Base-by-base conservation (phyloP, 371 early-diverging fungal species). In the Fennellomyces sp. region DNA sequence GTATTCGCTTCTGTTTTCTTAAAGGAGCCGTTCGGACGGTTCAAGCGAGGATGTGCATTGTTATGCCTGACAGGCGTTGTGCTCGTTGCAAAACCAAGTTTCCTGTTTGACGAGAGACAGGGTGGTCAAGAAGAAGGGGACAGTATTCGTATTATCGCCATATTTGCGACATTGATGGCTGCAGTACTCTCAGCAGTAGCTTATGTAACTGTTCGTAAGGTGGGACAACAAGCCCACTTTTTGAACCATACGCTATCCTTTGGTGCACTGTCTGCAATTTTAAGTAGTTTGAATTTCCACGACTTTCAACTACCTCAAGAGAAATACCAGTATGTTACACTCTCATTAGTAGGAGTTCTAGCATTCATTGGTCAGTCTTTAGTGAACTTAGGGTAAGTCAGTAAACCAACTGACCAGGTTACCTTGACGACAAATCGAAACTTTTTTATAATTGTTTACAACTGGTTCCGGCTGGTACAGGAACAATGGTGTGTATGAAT, bases 201-300 rank as follows among this genome's bases (percentile, higher is more conserved):
- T 5, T 91, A 89, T 66, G 78, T 86, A 25, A 75, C 86, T 13
- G 89, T 90, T 25, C 83, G 90, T 39, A 86, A 84, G 64, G 71
- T 91, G 15, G 90, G 90, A 10, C 77, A 73, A 39, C 62, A 76
- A 4, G 70, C 76, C 0, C 90, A 89, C 54, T 81, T 82, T 8
- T 73, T 91, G 77, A 87, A 87, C 6, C 92, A 91, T 55, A 85
- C 89, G n/a, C 80, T 84, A 26, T 91, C 90, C 55, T 89, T 90
- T 75, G 92, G 94, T 13, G 58, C 70, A 5, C 60, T 89, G 17
- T 83, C 86, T 21, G 70, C 85, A 11, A 23, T 79, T 15, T 48
- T 78, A 42, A 75, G 76, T 26, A 5, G 21, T 21, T 66, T 58
- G n/a, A 36, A 62, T 5, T 45, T 76, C 25, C 74, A 78, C 28